Conservation (phyloP, 1,284 basidiomycete genomes). For the Lentinula novae-zelandiae region DNA sequence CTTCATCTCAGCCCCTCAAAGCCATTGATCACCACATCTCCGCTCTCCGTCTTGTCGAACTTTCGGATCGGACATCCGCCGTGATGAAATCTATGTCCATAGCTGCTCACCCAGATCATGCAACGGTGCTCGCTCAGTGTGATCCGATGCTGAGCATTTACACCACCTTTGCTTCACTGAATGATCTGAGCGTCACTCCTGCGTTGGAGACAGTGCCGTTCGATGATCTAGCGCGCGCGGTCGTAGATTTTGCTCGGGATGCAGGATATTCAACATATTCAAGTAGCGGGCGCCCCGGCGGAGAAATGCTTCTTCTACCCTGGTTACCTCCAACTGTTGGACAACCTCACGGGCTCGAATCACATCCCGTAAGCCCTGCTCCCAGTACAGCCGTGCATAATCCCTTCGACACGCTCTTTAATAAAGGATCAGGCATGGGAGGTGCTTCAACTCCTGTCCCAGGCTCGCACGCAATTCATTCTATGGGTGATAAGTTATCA, state of each 20-base stretch:
- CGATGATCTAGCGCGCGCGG: constrained; percentile 67
- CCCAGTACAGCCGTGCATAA: constrained; percentile 23
- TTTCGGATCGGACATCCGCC: constrained; percentile 88
- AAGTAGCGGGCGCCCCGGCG: constrained; percentile 28
- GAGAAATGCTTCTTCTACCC: constrained; percentile 82
- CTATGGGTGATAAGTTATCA: background rate
- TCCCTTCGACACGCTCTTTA: constrained; percentile 68
- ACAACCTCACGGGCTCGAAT: background rate
- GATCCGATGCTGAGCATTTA: constrained; percentile 86
- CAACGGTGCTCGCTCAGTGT: constrained; percentile 57
- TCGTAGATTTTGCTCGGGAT: constrained; percentile 64
- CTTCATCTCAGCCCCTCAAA: constrained; percentile 6
- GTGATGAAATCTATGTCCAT: constrained; percentile 76
- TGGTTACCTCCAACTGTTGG: constrained; percentile 53
- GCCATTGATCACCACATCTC: constrained; percentile 36
- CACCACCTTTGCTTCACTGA: constrained; percentile 79
- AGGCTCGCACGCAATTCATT: background rate
- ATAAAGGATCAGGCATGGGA: constrained; percentile 15
- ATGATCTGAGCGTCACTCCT: constrained; percentile 65
- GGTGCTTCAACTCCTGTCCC: background rate
- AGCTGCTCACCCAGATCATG: constrained; percentile 37
- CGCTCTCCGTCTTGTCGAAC: constrained; percentile 83
- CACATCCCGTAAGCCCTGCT: constrained; percentile 20
- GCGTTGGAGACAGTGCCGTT: constrained; percentile 65
- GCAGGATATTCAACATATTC: background rate